phyloP scores from a whole-genome alignment of 2,329 filamentous ascomycete genomes.

The Penicillium sp. region DNA sequence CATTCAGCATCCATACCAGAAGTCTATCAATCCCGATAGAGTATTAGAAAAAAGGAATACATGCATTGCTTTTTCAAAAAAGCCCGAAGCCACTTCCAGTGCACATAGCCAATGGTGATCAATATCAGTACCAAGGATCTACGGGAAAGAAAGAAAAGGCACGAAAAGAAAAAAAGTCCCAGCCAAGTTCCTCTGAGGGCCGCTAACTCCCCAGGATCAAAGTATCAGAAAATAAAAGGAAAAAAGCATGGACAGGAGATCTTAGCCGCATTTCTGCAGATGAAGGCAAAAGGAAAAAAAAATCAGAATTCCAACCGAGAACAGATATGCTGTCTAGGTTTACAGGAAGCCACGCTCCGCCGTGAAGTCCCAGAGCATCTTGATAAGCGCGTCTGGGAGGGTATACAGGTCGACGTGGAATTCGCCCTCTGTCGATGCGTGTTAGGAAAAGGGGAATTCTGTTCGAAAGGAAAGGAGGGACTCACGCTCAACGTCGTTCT shows the following conservation, averaged over 20 bases:
- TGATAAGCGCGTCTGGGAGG: constrained; percentile 83
- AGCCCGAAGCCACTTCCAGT: neutral
- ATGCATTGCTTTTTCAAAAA: neutral
- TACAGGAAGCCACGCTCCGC: constrained; percentile 44
- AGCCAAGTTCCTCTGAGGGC: constrained; percentile 16
- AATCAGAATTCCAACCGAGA: neutral
- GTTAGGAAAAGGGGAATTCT: neutral
- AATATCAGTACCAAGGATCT: constrained; percentile 5
- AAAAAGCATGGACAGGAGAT: constrained; percentile 4
- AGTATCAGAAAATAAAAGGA: constrained; percentile 7
- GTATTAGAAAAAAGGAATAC: neutral
- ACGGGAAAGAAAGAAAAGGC: neutral
- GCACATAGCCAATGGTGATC: neutral
- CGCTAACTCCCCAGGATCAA: constrained; percentile 20
- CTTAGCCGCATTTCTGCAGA: neutral
- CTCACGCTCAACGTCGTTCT: constrained; percentile 94
- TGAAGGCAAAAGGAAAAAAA: neutral
- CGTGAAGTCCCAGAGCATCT: constrained; percentile 92
- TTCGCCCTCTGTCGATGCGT: constrained; percentile 68
- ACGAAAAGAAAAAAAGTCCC: constrained; percentile 14
- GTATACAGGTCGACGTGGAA: constrained; percentile 98
- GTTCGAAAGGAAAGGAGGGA: constrained; percentile 22
- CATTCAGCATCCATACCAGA: no score
- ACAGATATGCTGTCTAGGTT: neutral
- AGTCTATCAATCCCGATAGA: no score